Percentiles rank a stretch among this genome's conserved stretches.
Evolutionary conservation across 2,329 filamentous ascomycete species (phyloP).

Genomic region (Ascochyta clinopodiicola): DNA sequence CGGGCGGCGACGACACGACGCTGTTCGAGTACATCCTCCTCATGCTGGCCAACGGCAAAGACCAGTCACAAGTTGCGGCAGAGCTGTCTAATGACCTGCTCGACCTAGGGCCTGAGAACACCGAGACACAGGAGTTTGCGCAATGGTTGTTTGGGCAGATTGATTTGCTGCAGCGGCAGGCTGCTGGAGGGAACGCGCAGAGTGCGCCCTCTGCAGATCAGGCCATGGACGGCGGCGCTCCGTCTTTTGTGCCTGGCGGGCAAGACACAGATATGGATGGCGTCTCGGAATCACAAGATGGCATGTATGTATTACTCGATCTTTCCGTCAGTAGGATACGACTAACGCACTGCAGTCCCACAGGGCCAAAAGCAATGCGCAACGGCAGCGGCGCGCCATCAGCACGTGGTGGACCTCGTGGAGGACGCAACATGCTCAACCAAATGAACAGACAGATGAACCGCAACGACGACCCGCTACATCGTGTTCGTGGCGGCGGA

Average conservation of each 20-base stretch:
- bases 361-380: conserved; percentile 94
- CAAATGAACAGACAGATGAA: conserved; percentile 86
- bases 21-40: conserved; percentile 96
- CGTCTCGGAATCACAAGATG: conserved; percentile 52
- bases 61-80: conserved; percentile 83
- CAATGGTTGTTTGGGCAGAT: conserved; percentile 94
- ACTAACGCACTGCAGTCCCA: conserved; percentile 71
- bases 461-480: conserved; percentile 75
- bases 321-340: background rate
- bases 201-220: conserved; percentile 26
- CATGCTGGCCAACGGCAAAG: conserved; percentile 96
- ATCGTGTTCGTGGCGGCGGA: conserved; percentile 76
- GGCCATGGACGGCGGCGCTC: conserved; percentile 31
- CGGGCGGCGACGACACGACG: conserved; percentile 78
- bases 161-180: conserved; percentile 67
- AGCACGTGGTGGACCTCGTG: conserved; percentile 53
- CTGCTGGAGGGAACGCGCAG: conserved; percentile 55
- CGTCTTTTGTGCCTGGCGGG: conserved; percentile 44
- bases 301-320: conserved; percentile 49
- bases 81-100: conserved; percentile 91
- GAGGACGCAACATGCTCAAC: conserved; percentile 80
- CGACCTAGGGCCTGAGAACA: conserved; percentile 80
- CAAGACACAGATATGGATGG: conserved; percentile 77
- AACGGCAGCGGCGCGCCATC: conserved; percentile 60
- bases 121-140: conserved; percentile 81